phyloP scores from a whole-genome alignment of 106 monocot genomes.

The Xerophyta viscosa region DNA sequence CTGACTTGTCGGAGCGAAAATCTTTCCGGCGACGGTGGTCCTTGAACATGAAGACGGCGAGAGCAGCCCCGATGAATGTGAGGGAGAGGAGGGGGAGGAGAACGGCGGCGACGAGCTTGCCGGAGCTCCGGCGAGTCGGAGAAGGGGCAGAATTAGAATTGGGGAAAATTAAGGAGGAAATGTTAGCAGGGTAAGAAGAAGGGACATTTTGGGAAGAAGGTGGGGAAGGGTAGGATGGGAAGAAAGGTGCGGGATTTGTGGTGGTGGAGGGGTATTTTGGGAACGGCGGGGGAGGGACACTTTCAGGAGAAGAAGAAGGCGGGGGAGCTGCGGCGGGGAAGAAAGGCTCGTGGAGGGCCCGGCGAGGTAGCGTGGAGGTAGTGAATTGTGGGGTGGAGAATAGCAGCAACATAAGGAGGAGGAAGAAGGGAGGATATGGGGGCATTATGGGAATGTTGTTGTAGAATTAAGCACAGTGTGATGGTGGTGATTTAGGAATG shows the following conservation, averaged over 20 bases:
- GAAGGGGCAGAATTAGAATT: constrained; percentile 15
- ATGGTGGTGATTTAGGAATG: too few species aligned
- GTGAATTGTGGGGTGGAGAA: constrained; percentile 1
- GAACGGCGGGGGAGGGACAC: too few species aligned
- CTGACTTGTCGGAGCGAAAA: constrained; percentile 1
- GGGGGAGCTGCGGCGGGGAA: too few species aligned
- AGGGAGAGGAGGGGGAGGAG: constrained; percentile 30
- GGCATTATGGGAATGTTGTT: constrained; percentile 2
- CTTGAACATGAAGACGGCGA: constrained; percentile 27
- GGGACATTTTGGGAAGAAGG: neutral
- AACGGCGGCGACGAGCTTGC: constrained; percentile 20
- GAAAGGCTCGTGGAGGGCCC: constrained; percentile 37
- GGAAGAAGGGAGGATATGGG: neutral
- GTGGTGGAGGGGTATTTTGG: neutral
- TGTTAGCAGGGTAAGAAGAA: constrained; percentile 21
- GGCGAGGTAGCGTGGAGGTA: too few species aligned
- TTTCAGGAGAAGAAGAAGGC: too few species aligned
- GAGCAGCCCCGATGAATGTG: constrained; percentile 16
- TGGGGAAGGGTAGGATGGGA: constrained; percentile 7
- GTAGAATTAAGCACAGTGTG: too few species aligned
- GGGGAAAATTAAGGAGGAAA: constrained; percentile 35
- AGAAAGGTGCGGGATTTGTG: constrained; percentile 1
- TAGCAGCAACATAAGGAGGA: neutral
- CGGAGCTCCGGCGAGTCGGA: neutral
- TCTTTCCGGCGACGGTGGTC: constrained; percentile 12